A percentile compares a stretch with the other conserved stretches of the same genome.
Conservation (phyloP, 192 early-diverging fungal species). For the Coemansia sp. region DNA sequence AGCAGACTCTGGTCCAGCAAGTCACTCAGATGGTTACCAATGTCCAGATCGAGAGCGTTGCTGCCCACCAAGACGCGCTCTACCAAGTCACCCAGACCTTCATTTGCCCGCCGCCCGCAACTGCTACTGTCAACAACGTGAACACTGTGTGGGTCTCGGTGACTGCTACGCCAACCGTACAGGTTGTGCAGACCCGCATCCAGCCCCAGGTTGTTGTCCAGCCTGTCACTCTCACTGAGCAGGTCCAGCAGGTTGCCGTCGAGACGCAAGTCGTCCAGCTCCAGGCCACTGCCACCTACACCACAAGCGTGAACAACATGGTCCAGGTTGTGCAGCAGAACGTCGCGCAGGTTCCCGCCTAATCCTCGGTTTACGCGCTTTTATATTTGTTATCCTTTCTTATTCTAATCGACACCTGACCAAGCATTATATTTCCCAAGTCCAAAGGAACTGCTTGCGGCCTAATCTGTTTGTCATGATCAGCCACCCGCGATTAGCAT, state of each 20-base stretch:
- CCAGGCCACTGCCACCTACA: constrained; percentile 32
- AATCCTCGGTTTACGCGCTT: background rate
- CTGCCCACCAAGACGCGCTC: constrained; percentile 32
- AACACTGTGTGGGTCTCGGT: constrained; percentile 46
- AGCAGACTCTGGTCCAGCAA: constrained; percentile 34
- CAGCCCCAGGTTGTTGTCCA: constrained; percentile 50
- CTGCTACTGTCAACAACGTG: constrained; percentile 39
- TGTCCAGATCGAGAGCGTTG: constrained; percentile 36
- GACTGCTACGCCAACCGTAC: constrained; percentile 46
- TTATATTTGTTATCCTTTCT: background rate
- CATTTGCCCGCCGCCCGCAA: constrained; percentile 41
- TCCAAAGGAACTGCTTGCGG: too few relatives aligned
- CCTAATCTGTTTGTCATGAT: too few relatives aligned
- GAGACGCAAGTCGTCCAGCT: constrained; percentile 41
- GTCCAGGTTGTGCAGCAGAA: constrained; percentile 52
- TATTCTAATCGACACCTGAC: background rate
- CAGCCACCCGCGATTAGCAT: too few relatives aligned
- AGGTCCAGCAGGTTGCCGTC: constrained; percentile 40
- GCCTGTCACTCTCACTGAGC: constrained; percentile 43
- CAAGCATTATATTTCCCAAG: too few relatives aligned
- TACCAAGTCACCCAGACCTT: constrained; percentile 51
- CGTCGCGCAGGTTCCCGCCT: constrained; percentile 20
- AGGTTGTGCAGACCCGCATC: constrained; percentile 40
- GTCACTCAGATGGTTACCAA: constrained; percentile 36
- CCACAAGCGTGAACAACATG: constrained; percentile 44